Evolutionary conservation across 345 rosid genomes (phyloP).

Genomic region (Cardamine resedifolia): DNA sequence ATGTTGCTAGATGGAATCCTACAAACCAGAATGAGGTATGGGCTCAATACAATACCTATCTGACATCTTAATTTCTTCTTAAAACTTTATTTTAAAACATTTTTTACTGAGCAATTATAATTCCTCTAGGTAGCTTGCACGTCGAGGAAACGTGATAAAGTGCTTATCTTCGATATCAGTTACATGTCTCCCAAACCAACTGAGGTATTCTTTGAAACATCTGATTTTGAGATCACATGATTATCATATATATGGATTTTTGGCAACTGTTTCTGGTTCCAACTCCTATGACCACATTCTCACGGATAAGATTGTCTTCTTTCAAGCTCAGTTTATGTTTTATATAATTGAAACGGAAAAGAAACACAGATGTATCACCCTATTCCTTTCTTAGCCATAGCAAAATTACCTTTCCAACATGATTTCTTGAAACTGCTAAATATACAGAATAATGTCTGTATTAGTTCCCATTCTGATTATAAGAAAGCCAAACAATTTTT

Average conservation of each 20-base stretch:
- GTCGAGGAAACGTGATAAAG: constrained; percentile 57
- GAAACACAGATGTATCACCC: not conserved
- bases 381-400: constrained; percentile 1
- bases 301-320: not conserved
- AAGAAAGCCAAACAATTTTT: not conserved
- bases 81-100: not conserved
- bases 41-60: not conserved
- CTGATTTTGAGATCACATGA: not conserved
- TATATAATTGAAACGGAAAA: not conserved
- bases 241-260: not conserved
- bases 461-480: not conserved
- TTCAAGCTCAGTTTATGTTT: constrained; percentile 6
- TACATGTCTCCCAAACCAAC: constrained; percentile 72
- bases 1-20: constrained; percentile 80
- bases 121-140: constrained; percentile 71
- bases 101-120: not conserved
- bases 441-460: not conserved
- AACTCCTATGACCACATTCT: not conserved
- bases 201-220: constrained; percentile 50
- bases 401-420: not conserved
- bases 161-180: constrained; percentile 71
- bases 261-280: constrained; percentile 4
- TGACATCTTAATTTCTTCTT: not conserved
- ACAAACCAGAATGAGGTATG: constrained; percentile 86
- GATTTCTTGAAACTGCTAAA: not conserved